Percentiles rank a stretch among this genome's conserved stretches.
Evolutionary conservation across 2,329 filamentous ascomycete genomes (phyloP).

Genomic region (Colletotrichum sidae): DNA sequence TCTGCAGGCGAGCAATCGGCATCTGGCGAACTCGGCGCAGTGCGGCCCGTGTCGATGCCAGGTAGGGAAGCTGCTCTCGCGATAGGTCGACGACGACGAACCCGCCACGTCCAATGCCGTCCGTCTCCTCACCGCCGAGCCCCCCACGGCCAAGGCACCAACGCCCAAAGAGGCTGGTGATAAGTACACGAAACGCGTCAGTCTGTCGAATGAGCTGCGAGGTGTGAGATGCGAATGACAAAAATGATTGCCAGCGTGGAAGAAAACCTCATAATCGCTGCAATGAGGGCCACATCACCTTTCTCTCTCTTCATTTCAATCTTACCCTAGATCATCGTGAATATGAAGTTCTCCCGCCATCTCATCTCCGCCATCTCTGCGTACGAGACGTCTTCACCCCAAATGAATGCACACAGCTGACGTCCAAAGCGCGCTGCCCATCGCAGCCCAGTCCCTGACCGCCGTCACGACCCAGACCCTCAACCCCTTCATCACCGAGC

Average conservation of each 20-base stretch:
- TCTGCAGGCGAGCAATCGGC: no score
- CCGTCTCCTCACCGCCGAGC: not conserved
- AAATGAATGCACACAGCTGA: not conserved
- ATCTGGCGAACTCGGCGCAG: no score
- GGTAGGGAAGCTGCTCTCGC: not conserved
- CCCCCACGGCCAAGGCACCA: constrained; percentile 20
- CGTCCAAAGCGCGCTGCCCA: not conserved
- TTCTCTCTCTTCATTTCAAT: not conserved
- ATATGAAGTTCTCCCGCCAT: not conserved
- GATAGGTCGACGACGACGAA: constrained; percentile 3
- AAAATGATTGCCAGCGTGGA: not conserved
- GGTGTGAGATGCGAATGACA: not conserved
- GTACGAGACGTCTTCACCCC: not conserved
- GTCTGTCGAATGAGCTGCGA: constrained; percentile 9
- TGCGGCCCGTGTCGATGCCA: no score
- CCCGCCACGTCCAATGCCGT: constrained; percentile 2
- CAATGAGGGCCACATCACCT: not conserved
- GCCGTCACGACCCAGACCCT: not conserved
- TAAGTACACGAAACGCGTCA: not conserved
- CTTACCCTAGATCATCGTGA: no score
- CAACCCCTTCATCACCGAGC: not conserved
- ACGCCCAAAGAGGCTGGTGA: constrained; percentile 21
- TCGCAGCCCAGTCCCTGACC: constrained; percentile 15
- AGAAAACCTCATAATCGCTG: not conserved
- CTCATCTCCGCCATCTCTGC: not conserved